Evolutionary conservation across 345 rosid genomes (phyloP), one percentile per base, ranked within the genome.

Genomic region (Sonneratia alba): DNA sequence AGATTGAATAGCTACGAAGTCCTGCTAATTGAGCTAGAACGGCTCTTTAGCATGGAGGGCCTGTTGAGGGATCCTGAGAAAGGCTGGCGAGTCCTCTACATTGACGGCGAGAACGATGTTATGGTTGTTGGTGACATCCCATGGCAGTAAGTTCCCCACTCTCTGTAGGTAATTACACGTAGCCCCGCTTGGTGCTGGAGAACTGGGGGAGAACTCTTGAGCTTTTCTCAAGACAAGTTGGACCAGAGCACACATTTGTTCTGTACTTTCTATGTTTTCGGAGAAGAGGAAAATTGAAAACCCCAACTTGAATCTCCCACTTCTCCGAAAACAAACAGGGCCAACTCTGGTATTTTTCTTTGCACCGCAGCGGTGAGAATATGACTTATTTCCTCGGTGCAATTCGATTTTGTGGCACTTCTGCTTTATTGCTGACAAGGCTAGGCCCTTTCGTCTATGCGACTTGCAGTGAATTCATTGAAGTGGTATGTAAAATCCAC

Each of bases 121-220:
- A 91, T 91, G 97, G 96, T 88, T 18, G 96, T 91, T 40, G 98
- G 98, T 0, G 97, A 94, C 73, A 96, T 88, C 59, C 94, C 96
- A 32, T 94, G 98, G 98, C 95, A 81, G 98, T 94, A 86, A 85
- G 97, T 83, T 37, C 77, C 72, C 55, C 66, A 49, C 62, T 66
- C 55, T 16, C 59, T 18, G 53, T 64, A 53, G 18, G 59, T 19
- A 18, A 19, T 18, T 57, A 22, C 13, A 1, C 7, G 1, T n/a
- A n/a, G 11, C 63, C 59, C 34, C n/a, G 63, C 63, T n/a, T 57
- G 34, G 9, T 16, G 1, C 57, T 0, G 45, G 45, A 27, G 32
- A 27, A 27, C 32, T 27, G 32, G 32, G 32, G 32, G 0, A 27
- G 32, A 9, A 14, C 51, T 47, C 13, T 53, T 53, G 22, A 16